These are phyloP conservation scores for Coniochaeta prunicola DNA, from an alignment of 2,329 filamentous ascomycete genomes.

Conservation along the genomic window DNA sequence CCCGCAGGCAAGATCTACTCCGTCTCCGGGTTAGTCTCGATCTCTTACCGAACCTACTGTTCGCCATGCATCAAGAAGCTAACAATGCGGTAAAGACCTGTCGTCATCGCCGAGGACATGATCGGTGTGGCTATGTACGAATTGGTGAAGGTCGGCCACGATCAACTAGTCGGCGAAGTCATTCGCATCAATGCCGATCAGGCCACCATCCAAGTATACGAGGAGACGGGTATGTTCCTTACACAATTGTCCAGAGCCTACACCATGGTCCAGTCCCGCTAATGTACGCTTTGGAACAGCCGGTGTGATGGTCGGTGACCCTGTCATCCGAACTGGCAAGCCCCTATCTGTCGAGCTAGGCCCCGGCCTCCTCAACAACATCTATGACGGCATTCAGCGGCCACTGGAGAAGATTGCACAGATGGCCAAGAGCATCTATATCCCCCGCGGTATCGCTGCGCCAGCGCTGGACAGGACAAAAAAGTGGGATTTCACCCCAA, in stretches of 20 bases:
- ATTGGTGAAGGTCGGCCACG: constrained; percentile 87
- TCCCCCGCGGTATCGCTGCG: constrained; percentile 84
- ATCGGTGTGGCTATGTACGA: constrained; percentile 99
- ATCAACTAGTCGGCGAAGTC: constrained; percentile 90
- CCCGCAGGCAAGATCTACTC: constrained; percentile 53
- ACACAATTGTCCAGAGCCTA: constrained; percentile 3
- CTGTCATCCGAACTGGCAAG: constrained; percentile 84
- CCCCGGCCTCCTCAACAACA: constrained; percentile 95
- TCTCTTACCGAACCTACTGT: constrained; percentile 5
- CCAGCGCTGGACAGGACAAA: constrained; percentile 83
- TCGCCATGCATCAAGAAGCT: constrained; percentile 18
- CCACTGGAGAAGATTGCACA: constrained; percentile 80
- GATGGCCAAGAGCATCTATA: constrained; percentile 84
- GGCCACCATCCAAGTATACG: constrained; percentile 97
- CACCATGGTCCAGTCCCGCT: too few relatives aligned
- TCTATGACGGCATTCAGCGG: constrained; percentile 98
- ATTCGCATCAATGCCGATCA: constrained; percentile 96
- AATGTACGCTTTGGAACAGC: constrained; percentile 42
- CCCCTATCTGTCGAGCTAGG: constrained; percentile 95
- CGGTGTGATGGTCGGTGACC: constrained; percentile 92
- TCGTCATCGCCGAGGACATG: constrained; percentile 97
- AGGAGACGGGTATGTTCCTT: constrained; percentile 77
- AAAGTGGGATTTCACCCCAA: constrained; percentile 94
- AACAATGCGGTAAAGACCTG: constrained; percentile 52
- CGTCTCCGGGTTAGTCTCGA: constrained; percentile 49